These are phyloP conservation scores for Lodderomyces elongisporus DNA, from an alignment of 1,139 yeast species.

Conservation along the genomic window DNA sequence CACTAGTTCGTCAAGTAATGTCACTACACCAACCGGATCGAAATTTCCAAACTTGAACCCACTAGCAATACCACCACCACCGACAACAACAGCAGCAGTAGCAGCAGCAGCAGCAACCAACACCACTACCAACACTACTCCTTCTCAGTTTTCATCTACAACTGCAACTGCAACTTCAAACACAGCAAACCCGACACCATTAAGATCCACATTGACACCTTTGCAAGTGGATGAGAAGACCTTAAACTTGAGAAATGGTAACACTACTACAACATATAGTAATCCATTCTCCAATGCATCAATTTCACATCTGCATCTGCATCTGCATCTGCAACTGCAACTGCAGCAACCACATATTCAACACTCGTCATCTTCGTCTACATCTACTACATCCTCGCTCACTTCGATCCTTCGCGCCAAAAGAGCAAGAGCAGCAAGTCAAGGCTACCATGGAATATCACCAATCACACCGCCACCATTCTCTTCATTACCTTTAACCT, in stretches of 20 bases:
- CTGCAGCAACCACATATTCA: conserved; percentile 7
- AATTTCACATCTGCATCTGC: conserved; percentile 1
- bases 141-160: conserved; percentile 3
- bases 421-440: conserved; percentile 13
- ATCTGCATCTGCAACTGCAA: conserved; percentile 7
- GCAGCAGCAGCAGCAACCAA: conserved; percentile 1
- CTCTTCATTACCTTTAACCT: conserved; percentile 15
- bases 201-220: conserved; percentile 10
- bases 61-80: background rate
- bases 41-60: conserved; percentile 12
- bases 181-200: conserved; percentile 6
- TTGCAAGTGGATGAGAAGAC: conserved; percentile 6
- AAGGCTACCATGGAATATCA: conserved; percentile 10
- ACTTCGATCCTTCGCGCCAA: conserved; percentile 9
- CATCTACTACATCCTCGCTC: conserved; percentile 11
- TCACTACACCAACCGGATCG: conserved; percentile 16
- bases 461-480: conserved; percentile 27
- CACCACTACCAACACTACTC: background rate
- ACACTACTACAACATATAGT: too few species aligned
- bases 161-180: conserved; percentile 3
- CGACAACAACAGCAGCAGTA: background rate
- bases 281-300: conserved; percentile 3
- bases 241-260: too few species aligned
- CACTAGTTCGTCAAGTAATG: conserved; percentile 2
- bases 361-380: conserved; percentile 9